Base-by-base conservation (phyloP, 345 rosid genomes). In the Lepidium sativum region DNA sequence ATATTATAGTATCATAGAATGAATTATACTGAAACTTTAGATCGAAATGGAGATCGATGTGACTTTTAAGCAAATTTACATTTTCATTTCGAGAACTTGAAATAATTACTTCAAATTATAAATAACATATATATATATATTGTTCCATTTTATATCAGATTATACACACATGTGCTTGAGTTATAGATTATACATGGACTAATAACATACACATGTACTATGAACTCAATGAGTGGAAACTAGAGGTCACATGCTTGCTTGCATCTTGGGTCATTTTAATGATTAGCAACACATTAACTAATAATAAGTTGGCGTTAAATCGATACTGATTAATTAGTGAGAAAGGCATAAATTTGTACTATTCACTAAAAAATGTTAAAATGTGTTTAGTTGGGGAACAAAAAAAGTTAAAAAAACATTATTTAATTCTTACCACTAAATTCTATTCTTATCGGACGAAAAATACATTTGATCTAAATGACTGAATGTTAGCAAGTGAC, bases 191-290 rank as follows among this genome's bases (percentile, higher is more conserved):
- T 44, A 44, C 23, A 9, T 23, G 25, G 25, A 12, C 16, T 27
- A 27, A 27, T 27, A 5, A 25, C 6, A 55, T 47, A 54, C 52
- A 67, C 57, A 49, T 40, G 44, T 33, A 50, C 44, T 59, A 40
- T 50, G 52, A 29, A 50, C 59, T 43, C 23, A 10, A 20, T 31
- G 10, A 52, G 60, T 57, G 65, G 27, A 21, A 33, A 17, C 38
- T 56, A 37, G 31, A 48, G 60, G 44, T 59, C 73, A 68, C 73
- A 68, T 68, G 66, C 73, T 50, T 68, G 66, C 66, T 50, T 68
- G 66, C 43, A 68, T 50, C 50, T 49, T 50, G 53, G 52, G 43
- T 18, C 44, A 35, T 40, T 1, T 10, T 15, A 59, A 68, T 68
- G 59, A 40, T 59, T 49, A 60, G 73, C 18, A 50, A 29, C 44